phyloP scores from a whole-genome alignment of 805 yeast genomes.

The Kazachstania taianensis region DNA sequence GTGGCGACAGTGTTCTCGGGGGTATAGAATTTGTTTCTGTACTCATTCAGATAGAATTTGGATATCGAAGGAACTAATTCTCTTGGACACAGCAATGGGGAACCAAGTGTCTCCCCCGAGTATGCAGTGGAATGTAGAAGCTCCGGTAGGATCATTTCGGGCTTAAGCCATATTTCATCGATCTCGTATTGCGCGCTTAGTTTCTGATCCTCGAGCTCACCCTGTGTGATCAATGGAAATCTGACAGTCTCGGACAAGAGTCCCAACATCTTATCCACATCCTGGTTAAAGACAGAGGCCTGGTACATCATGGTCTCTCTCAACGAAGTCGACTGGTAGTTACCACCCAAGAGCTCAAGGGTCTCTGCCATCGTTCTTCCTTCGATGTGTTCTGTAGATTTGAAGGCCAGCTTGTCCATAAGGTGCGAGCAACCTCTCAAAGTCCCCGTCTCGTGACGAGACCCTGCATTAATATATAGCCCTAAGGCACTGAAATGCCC shows the following conservation, averaged over 20 bases:
- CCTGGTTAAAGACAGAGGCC: conserved; percentile 85
- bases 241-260: conserved; percentile 70
- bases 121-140: conserved; percentile 81
- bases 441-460: conserved; percentile 59
- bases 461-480: conserved; percentile 81
- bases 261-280: conserved; percentile 68
- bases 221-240: conserved; percentile 53
- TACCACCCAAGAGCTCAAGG: conserved; percentile 80
- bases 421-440: conserved; percentile 74
- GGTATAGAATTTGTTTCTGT: conserved; percentile 54
- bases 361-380: conserved; percentile 66
- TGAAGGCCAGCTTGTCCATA: conserved; percentile 77
- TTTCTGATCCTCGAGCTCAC: conserved; percentile 66
- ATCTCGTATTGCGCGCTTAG: conserved; percentile 72
- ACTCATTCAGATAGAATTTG: conserved; percentile 43
- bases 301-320: conserved; percentile 90
- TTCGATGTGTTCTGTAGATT: conserved; percentile 47
- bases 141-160: conserved; percentile 82
- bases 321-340: conserved; percentile 85
- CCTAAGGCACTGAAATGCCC: conserved; percentile 91
- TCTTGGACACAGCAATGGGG: conserved; percentile 73
- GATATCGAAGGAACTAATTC: conserved; percentile 52
- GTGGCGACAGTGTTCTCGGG: conserved; percentile 82
- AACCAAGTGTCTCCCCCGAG: conserved; percentile 61
- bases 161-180: conserved; percentile 70